Evolutionary conservation across 2,329 filamentous ascomycete genomes (phyloP).

Genomic region (Leptographium lundbergii): DNA sequence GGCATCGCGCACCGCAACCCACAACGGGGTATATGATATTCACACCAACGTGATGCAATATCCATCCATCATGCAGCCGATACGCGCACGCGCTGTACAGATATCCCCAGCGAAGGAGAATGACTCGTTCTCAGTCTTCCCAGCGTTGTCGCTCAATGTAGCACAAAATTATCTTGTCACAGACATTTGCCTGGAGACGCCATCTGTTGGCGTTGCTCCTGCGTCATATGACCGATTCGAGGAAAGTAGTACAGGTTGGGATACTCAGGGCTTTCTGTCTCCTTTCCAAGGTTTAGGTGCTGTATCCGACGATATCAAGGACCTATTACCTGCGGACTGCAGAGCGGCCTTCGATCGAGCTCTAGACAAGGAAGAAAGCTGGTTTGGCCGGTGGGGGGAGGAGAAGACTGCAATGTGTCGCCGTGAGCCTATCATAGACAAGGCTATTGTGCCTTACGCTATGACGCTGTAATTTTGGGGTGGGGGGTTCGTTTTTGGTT

Average conservation of each 20-base stretch:
- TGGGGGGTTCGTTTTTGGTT: neutral
- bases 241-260: conserved; percentile 21
- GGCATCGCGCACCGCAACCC: conserved; percentile 53
- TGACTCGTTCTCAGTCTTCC: conserved; percentile 26
- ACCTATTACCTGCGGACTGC: conserved; percentile 57
- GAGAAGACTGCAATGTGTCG: conserved; percentile 48
- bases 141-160: conserved; percentile 34
- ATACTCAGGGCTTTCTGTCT: conserved; percentile 30
- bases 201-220: conserved; percentile 31
- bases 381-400: conserved; percentile 62
- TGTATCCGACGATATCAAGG: conserved; percentile 51
- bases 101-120: conserved; percentile 30
- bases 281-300: conserved; percentile 49
- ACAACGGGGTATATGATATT: conserved; percentile 75
- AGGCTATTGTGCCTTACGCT: conserved; percentile 48
- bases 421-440: conserved; percentile 45
- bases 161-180: conserved; percentile 43
- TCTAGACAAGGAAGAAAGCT: conserved; percentile 49
- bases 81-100: conserved; percentile 70
- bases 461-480: conserved; percentile 23
- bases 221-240: conserved; percentile 30
- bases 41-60: conserved; percentile 90
- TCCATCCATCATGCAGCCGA: conserved; percentile 79
- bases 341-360: conserved; percentile 59
- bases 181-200: conserved; percentile 42